Base-by-base conservation (phyloP, 345 rosid species). In the Lepidium sativum region DNA sequence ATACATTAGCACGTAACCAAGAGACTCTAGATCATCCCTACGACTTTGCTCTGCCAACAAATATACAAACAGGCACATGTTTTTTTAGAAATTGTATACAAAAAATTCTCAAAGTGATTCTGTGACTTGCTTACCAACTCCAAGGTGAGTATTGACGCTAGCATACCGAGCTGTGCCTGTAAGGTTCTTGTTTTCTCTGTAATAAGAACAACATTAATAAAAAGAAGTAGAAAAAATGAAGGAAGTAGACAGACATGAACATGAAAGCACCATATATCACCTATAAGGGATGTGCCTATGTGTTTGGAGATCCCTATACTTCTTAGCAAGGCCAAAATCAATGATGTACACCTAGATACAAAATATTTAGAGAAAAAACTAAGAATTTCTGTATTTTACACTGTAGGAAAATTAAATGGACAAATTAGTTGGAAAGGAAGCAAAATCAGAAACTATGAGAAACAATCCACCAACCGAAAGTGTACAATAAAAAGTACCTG, bases 151-250 rank as follows among this genome's bases (percentile, higher is more conserved):
- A 71, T 87, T 87, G 62, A 83, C 91, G 65, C 96, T 88, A 60
- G 96, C 96, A 84, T 88, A 88, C 55, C 96, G 85, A 68, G 96
- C 96, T 44, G 96, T 88, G 72, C 96, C 96, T 0, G 96, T 88
- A 37, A 88, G 92, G 68, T 86, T 88, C 81, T 86, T 88, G 72
- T 86, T 88, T 68, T 86, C 96, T 74, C 96, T 88, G 77, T 58
- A 50, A 59, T 51, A 23, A 68, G 65, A 57, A 13, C 20, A 32
- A 16, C 16, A 63, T 4, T 5, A 42, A 8, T 42, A 23, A n/a
- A 47, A n/a, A 34, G 31, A 27, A 1, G 7, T 5, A 5, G 31
- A 1, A 0, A 34, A 20, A 25, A 37, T 25, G 42, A 29, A 63
- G 42, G 6, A 41, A 8, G 18, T 14, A 58, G 2, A 45, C 8